Evolutionary conservation across 257 asterid genomes (phyloP), one percentile per base, ranked within the genome.

Genomic region (Buddleja alternifolia): DNA sequence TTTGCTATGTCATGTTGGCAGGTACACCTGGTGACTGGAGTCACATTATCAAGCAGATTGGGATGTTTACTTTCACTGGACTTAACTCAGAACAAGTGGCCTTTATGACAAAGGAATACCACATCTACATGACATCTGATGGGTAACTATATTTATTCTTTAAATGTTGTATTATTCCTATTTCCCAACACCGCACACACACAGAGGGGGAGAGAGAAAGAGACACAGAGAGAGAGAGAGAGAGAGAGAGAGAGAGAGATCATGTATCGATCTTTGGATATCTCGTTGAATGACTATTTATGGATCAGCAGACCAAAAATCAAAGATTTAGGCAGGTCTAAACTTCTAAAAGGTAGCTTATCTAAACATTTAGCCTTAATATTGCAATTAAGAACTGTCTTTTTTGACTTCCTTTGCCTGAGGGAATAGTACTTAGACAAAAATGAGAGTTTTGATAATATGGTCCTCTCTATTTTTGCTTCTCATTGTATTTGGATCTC

Each of bases 21-120:
- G 99, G 93, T 59, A 90, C 96, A 51, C 99, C 99, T 48, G 99
- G 99, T 71, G 99, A 93, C 73, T 93, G 99, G 99, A 93, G 93
- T 69, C 99, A 93, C 87, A 93, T 93, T 34, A 82, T 93, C 82
- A 93, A 93, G 90, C 99, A 90, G 79, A 93, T 90, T 48, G 99
- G 99, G 69, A 93, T 93, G 99, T 93, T 93, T 78, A 93, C 99
- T 40, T 93, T 90, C 84, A 90, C 97, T 12, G 99, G 99, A 70
- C 88, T 93, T 19, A 83, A 83, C 76, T 36, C 87, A 0, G 77
- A 84, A 67, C 99, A 93, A 83, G 97, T 93, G 41, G 82, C 91
- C 73, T 85, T 90, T 77, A 87, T 90, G 96, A 90, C 82, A 4
- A 84, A 87, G 78, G 96, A 93, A 69, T 87, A 88, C 84, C 99